These are phyloP conservation scores for Perkinsus olseni DNA, from an alignment of 169 alveolate genomes.

Conservation along the genomic window DNA sequence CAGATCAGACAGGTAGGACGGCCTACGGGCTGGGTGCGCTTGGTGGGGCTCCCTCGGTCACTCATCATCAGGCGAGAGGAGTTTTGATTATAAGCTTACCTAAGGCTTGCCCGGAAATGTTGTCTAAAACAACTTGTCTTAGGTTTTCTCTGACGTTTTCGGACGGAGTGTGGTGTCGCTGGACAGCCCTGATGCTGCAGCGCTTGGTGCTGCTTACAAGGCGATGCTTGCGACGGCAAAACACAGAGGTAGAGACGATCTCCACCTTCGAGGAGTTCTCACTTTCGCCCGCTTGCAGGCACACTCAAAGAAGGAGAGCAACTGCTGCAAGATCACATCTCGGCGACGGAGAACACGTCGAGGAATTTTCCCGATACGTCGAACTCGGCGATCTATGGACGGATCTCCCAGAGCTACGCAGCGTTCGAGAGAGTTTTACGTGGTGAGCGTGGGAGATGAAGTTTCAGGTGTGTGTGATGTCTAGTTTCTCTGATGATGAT, in stretches of 20 bases:
- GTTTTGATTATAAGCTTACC: too few relatives aligned
- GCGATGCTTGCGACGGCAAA: neutral
- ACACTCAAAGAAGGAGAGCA: neutral
- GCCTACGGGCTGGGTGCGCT: neutral
- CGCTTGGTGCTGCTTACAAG: neutral
- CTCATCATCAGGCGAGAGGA: too few relatives aligned
- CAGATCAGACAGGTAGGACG: neutral
- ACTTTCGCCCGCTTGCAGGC: neutral
- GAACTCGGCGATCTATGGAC: neutral
- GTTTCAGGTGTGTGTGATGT: neutral
- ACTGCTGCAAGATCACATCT: neutral
- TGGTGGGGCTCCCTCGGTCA: too few relatives aligned
- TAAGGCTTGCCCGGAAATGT: too few relatives aligned
- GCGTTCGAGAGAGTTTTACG: neutral
- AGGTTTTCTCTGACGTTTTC: neutral
- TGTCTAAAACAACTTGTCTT: neutral
- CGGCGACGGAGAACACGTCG: neutral
- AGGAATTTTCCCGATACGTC: neutral
- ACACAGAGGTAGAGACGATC: neutral
- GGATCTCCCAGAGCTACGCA: neutral
- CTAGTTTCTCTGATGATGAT: neutral
- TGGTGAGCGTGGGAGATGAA: neutral
- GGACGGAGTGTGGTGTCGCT: neutral
- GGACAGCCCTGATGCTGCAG: neutral
- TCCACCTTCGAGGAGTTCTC: neutral